Base-by-base conservation (phyloP, 2,329 filamentous ascomycete species). In the Leptographium flavum region DNA sequence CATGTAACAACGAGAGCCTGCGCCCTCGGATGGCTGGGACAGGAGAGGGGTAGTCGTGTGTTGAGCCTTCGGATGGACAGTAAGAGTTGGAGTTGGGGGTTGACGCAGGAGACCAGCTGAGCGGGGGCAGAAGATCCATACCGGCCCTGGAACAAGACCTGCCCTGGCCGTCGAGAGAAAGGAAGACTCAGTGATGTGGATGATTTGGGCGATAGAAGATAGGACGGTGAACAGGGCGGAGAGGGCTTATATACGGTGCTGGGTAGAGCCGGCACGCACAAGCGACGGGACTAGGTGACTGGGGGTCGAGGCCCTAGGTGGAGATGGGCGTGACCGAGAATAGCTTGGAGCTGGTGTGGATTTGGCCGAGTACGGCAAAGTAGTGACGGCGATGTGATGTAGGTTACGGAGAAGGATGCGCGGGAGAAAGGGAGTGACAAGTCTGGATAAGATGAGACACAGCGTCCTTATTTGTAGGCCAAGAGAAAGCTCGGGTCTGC, bases 121-220 rank as follows among this genome's bases (percentile, higher is more conserved):
- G 60, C 39, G 67, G 68, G 53, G 69, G 69, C 58, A 67, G 67
- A 52, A 66, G 61, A 57, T 70, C 68, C 69, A 73, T 73, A 59
- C 55, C 56, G 46, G 17, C 27, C 27, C 8, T 28, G 5, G 8
- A 11, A 8, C 27, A 28, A 11, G 27, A 28, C 27, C 27, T 3
- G 8, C 13, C 27, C 13, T 28, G 27, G 27, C 13, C 27, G 27
- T 4, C 27, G 32, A 39, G 38, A n/a, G 38, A 7, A 39, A 23
- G 17, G 23, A 28, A 17, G 39, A n/a, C n/a, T 17, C 21, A 22
- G 37, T n/a, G n/a, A n/a, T n/a, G n/a, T n/a, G n/a, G n/a, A n/a
- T n/a, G n/a, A n/a, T n/a, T n/a, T n/a, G n/a, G n/a, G n/a, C n/a
- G n/a, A 19, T 19, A 28, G n/a, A 14, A n/a, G 37, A 39, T 3